These are phyloP conservation scores for Saturnispora gosingensis DNA, from an alignment of 805 yeast species.

Conservation along the genomic window DNA sequence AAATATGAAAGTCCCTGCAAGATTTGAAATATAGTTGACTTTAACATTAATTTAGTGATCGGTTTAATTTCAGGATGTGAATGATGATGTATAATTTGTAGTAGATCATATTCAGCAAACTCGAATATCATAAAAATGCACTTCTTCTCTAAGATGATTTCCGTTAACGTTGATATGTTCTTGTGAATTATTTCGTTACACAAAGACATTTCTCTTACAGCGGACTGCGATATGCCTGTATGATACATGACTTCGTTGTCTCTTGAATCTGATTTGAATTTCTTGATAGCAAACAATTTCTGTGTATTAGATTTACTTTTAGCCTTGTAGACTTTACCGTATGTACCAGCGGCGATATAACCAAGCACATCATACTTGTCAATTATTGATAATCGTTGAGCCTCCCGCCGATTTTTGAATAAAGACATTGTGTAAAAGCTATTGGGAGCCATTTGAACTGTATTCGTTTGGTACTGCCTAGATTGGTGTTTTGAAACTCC, in stretches of 20 bases:
- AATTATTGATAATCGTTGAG: constrained; percentile 61
- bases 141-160: constrained; percentile 79
- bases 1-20: constrained; percentile 82
- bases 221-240: constrained; percentile 93
- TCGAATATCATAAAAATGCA: constrained; percentile 92
- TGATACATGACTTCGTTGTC: constrained; percentile 76
- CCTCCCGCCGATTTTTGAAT: constrained; percentile 56
- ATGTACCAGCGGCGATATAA: constrained; percentile 97
- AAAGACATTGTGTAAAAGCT: constrained; percentile 48
- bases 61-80: constrained; percentile 78
- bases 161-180: constrained; percentile 72
- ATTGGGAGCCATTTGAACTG: constrained; percentile 39
- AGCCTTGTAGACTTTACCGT: constrained; percentile 93
- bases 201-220: constrained; percentile 91
- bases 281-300: constrained; percentile 73
- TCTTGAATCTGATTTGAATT: constrained; percentile 89
- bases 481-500: constrained; percentile 4
- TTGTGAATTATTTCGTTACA: constrained; percentile 79
- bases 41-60: constrained; percentile 70
- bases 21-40: constrained; percentile 87
- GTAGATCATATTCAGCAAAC: constrained; percentile 89
- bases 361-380: constrained; percentile 83
- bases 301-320: constrained; percentile 30
- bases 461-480: neutral
- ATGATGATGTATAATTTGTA: constrained; percentile 91